Base-by-base conservation (phyloP, 1,284 basidiomycete species). In the Trichosporon sp. region DNA sequence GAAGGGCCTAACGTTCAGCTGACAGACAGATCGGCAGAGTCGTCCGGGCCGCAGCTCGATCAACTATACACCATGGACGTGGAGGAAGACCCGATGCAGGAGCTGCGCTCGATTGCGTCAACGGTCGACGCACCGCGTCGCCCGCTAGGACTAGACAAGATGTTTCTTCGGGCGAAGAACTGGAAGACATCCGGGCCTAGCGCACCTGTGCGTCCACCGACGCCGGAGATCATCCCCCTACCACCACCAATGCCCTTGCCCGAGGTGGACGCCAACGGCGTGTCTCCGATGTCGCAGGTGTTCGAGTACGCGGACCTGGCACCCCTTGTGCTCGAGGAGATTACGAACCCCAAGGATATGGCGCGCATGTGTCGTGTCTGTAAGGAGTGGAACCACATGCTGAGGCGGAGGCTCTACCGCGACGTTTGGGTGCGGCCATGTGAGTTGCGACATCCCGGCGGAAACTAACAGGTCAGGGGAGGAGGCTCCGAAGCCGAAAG, bases 351-450 rank as follows among this genome's bases (percentile, higher is more conserved):
- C 5, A 69, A 68, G 5, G 80, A 83, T 59, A 68, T 81, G 51
- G 81, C 80, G 0, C 70, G 67, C 1, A 69, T 80, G 2, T 77
- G 77, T 11, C 70, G 75, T 46, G 81, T 83, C n/a, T 78, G 74
- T 63, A 69, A 51, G 65, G 66, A 68, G 12, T 83, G 80, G 76
- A 71, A 73, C 26, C 68, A 69, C 32, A 71, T 81, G 31, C 77
- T 71, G 4, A 69, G 78, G 67, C 76, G 74, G 64, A 72, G 71
- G 65, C 67, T 84, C 69, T 84, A 84, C 68, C 71, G 74, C 31
- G 76, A 80, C 71, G 70, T 84, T 0, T 84, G 82, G 83, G 74
- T 84, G 2, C 74, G 81, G 68, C 82, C 83, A 1, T 84, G 83
- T 83, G 67, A 68, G 81, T 79, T 3, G n/a, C 16, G 16, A n/a